Evolutionary conservation across 2,329 filamentous ascomycete genomes (phyloP), one percentile per base, ranked within the genome.

Genomic region (Colletotrichum acutatum): DNA sequence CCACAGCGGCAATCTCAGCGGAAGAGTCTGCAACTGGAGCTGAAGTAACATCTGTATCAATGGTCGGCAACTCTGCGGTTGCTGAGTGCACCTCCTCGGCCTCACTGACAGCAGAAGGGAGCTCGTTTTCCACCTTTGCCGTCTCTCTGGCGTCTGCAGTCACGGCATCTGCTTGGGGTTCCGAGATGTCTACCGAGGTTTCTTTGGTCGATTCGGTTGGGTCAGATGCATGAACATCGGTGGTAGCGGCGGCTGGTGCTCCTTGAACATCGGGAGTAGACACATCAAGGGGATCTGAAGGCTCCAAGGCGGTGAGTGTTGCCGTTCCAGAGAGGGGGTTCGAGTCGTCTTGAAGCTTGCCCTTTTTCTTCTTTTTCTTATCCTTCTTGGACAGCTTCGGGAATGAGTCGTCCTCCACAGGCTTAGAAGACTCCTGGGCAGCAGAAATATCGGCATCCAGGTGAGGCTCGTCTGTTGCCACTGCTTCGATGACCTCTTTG

Each of bases 311-410:
- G 9, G 76, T 74, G 8, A 68, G 71, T 7, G 68, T 67, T n/a
- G 71, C 37, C 22, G 42, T 46, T 16, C 32, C 72, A 52, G 72
- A 74, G 28, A 34, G 52, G 56, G 42, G 22, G 9, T 63, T 53
- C 3, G 61, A 62, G 24, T 68, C 57, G 9, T 62, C 61, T 12
- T 60, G 37, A 49, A 56, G 28, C 54, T 72, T 72, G 67, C 67
- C 64, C 74, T 76, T 76, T 58, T 74, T 73, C 30, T 66, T 62
- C 67, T 76, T 75, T 52, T 74, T 76, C 66, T 72, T 77, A 28
- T 76, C 72, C 22, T 74, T 77, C 71, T 71, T 76, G 11, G 69
- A 70, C 34, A 68, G 42, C 22, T 63, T 71, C n/a, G 56, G 42
- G 9, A 24, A 24, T 9, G 65, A 52, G 19, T 22, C 22, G 19